These are phyloP conservation scores for Cardamine resedifolia DNA, from an alignment of 345 rosid species.

Conservation along the genomic window DNA sequence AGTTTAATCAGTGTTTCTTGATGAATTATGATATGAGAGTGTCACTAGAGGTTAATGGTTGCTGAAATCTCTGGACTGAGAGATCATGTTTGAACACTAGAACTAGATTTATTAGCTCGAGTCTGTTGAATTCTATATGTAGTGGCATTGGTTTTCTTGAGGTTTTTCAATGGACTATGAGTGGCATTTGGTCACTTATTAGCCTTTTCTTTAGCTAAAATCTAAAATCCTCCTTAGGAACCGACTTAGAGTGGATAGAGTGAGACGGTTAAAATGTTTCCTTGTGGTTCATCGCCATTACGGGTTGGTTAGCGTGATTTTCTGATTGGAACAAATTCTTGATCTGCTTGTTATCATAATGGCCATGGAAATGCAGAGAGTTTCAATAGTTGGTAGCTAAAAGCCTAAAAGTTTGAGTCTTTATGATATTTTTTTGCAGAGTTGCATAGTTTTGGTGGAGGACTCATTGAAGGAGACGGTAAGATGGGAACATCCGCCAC, in stretches of 20 bases:
- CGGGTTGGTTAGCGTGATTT: not conserved
- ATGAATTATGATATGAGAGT: slow-evolving; percentile 4
- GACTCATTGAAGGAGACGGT: slow-evolving; percentile 56
- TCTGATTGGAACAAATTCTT: not conserved
- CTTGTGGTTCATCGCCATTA: not conserved
- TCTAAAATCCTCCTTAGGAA: not conserved
- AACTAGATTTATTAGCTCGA: slow-evolving; percentile 2
- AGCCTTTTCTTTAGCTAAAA: not conserved
- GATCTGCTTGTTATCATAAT: slow-evolving; percentile 4
- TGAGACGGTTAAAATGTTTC: slow-evolving; percentile 5
- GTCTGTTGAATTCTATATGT: not conserved
- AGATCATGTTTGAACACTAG: not conserved
- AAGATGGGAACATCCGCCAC: slow-evolving; percentile 53
- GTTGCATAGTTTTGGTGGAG: slow-evolving; percentile 80
- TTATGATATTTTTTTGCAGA: slow-evolving; percentile 44
- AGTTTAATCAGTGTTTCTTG: not conserved
- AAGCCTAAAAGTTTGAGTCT: slow-evolving; percentile 2
- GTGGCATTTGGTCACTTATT: not conserved
- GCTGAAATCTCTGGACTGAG: not conserved
- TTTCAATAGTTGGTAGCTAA: not conserved
- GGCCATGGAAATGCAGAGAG: slow-evolving; percentile 2
- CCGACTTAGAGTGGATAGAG: not conserved
- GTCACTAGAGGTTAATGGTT: slow-evolving; percentile 1
- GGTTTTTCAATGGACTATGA: not conserved
- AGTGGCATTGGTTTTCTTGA: not conserved